These are phyloP conservation scores for Graphilbum sp. DNA, from an alignment of 2,329 filamentous ascomycete genomes.

Conservation along the genomic window DNA sequence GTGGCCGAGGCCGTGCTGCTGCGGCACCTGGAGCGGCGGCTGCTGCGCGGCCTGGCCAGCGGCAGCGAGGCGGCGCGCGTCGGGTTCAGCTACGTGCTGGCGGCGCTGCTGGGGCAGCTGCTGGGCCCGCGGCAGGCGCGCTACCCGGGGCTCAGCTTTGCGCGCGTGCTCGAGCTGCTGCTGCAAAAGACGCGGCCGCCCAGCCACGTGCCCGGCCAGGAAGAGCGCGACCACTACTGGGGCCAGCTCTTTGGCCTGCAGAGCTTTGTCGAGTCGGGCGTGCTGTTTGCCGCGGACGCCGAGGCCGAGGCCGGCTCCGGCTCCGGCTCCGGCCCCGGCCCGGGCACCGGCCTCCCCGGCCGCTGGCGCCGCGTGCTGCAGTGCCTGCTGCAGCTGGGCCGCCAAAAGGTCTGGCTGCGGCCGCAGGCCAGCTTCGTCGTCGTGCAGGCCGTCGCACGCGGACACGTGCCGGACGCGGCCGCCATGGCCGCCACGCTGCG, in stretches of 20 bases:
- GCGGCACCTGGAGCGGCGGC: constrained; percentile 45
- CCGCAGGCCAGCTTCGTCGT: constrained; percentile 77
- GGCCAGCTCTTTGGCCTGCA: constrained; percentile 79
- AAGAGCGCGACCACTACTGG: constrained; percentile 72
- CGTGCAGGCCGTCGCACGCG: constrained; percentile 45
- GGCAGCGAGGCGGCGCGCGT: constrained; percentile 75
- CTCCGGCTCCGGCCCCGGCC: too few relatives aligned
- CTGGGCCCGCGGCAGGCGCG: constrained; percentile 44
- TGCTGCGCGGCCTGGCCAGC: constrained; percentile 81
- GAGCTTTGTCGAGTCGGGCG: constrained; percentile 64
- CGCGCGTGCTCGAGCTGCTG: constrained; percentile 34
- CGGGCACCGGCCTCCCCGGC: constrained; percentile 22
- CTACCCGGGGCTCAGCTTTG: constrained; percentile 36
- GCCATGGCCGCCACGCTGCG: constrained; percentile 42
- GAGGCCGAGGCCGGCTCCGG: background rate
- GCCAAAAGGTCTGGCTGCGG: constrained; percentile 76
- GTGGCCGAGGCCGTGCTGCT: constrained; percentile 36
- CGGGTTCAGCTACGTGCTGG: constrained; percentile 78
- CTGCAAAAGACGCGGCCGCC: constrained; percentile 37
- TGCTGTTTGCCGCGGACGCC: constrained; percentile 37
- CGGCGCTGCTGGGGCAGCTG: constrained; percentile 60
- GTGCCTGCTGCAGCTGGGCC: constrained; percentile 55
- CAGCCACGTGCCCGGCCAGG: constrained; percentile 45
- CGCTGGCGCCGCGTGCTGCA: constrained; percentile 55
- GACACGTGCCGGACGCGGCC: constrained; percentile 39